Evolutionary conservation across 1,284 basidiomycete species (phyloP).

Genomic region (Afroboletus lepidellus): DNA sequence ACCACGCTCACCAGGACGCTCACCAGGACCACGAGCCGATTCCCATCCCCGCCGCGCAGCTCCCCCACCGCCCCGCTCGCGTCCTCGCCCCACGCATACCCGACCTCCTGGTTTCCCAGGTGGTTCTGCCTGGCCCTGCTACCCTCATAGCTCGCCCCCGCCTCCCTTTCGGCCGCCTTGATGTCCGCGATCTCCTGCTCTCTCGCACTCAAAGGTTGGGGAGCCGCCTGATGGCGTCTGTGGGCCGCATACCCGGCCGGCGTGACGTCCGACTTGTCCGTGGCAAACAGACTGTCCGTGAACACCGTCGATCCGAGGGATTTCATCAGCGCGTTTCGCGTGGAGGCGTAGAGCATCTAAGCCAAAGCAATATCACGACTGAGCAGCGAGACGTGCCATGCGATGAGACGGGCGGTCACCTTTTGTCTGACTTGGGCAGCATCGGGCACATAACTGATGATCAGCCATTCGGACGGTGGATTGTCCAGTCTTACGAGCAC

Average conservation of each 20-base stretch:
- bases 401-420: constrained; percentile 37
- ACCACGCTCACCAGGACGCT: not conserved
- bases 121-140: constrained; percentile 54
- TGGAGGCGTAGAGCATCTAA: constrained; percentile 92
- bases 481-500: constrained; percentile 64
- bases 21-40: constrained; percentile 64
- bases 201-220: constrained; percentile 75
- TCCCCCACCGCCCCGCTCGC: constrained; percentile 62
- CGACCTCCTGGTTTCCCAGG: constrained; percentile 51
- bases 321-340: constrained; percentile 70
- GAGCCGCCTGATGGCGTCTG: constrained; percentile 67
- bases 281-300: constrained; percentile 80
- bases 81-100: constrained; percentile 63
- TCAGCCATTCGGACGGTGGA: constrained; percentile 63
- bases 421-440: constrained; percentile 73
- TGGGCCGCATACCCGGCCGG: constrained; percentile 73
- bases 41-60: constrained; percentile 49
- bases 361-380: not conserved
- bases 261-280: constrained; percentile 66
- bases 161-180: constrained; percentile 65
- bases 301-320: constrained; percentile 76
- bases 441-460: constrained; percentile 76
- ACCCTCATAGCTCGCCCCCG: constrained; percentile 53
- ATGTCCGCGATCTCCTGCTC: constrained; percentile 81
- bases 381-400: not conserved